phyloP scores from a whole-genome alignment of 2,329 filamentous ascomycete genomes.

The Mycogone perniciosa region DNA sequence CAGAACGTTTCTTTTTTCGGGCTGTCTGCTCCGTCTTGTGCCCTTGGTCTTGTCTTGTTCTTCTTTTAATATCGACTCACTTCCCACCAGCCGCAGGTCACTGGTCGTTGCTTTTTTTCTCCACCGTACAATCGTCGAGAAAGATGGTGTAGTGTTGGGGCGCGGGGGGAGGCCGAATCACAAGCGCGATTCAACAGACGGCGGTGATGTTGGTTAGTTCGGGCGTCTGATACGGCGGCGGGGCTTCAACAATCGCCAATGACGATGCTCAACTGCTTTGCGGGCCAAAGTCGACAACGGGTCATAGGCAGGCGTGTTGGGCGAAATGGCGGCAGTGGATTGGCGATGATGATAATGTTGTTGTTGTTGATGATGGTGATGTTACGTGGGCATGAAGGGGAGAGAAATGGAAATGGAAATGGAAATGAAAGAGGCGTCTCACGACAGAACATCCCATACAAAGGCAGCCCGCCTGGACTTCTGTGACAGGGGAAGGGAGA shows the following conservation, averaged over 20 bases:
- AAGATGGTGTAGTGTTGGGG: not conserved
- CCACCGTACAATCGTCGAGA: not conserved
- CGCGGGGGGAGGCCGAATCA: not conserved
- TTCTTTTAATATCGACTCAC: not conserved
- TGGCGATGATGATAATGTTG: not conserved
- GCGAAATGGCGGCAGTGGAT: not conserved
- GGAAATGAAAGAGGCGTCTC: not conserved
- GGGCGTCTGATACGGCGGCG: too few species aligned
- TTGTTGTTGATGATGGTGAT: not conserved
- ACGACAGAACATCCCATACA: not conserved
- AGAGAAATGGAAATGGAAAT: too few species aligned
- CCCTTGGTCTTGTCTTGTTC: not conserved
- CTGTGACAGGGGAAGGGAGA: not conserved
- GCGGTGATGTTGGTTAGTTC: too few species aligned
- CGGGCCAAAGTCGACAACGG: not conserved
- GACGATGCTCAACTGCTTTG: not conserved
- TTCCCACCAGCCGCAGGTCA: not conserved
- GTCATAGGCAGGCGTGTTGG: too few species aligned
- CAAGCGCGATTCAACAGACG: not conserved
- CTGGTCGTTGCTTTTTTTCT: slow-evolving; percentile 1
- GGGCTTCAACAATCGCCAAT: not conserved
- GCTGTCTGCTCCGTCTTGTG: too few species aligned
- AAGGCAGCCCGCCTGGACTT: not conserved
- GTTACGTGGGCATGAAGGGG: not conserved
- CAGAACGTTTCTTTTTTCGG: too few species aligned